Percentiles rank a stretch among this genome's conserved stretches.
Conservation (phyloP, 352 stramenopile genomes). For the Phytophthora citricola region DNA sequence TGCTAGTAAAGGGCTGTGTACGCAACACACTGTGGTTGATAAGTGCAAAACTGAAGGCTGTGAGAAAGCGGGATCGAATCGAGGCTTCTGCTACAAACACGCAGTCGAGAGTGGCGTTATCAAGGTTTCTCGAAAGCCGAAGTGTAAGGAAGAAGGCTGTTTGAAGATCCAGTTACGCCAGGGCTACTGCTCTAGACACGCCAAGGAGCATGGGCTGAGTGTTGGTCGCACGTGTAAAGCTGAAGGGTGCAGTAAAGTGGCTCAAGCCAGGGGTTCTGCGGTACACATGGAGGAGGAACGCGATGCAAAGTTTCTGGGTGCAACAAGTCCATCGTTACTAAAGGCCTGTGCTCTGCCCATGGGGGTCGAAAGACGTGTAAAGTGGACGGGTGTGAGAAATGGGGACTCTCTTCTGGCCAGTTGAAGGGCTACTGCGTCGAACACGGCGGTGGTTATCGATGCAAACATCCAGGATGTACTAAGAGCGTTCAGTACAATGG, state of each 20-base stretch:
- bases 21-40: conserved; percentile 10
- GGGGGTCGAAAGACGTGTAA: conserved; percentile 37
- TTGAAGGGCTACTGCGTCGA: conserved; percentile 37
- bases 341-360: conserved; percentile 30
- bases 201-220: conserved; percentile 23
- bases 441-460: conserved; percentile 31
- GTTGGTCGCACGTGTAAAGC: conserved; percentile 29
- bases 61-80: conserved; percentile 26
- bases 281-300: conserved; percentile 27
- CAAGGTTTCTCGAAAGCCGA: conserved; percentile 18
- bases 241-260: conserved; percentile 28
- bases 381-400: conserved; percentile 26
- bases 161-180: conserved; percentile 22
- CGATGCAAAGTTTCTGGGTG: conserved; percentile 31
- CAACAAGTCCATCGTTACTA: conserved; percentile 22
- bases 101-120: conserved; percentile 22
- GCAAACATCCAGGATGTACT: conserved; percentile 30
- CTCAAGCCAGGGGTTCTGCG: conserved; percentile 29
- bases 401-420: conserved; percentile 22
- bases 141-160: conserved; percentile 33
- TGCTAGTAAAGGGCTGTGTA: conserved; percentile 26
- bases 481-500: conserved; percentile 34
- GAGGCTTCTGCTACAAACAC: conserved; percentile 33
- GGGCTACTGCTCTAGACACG: conserved; percentile 34
- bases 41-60: conserved; percentile 27